Conservation (phyloP, 2,329 filamentous ascomycete genomes). For the Dothideomycetes sp. region DNA sequence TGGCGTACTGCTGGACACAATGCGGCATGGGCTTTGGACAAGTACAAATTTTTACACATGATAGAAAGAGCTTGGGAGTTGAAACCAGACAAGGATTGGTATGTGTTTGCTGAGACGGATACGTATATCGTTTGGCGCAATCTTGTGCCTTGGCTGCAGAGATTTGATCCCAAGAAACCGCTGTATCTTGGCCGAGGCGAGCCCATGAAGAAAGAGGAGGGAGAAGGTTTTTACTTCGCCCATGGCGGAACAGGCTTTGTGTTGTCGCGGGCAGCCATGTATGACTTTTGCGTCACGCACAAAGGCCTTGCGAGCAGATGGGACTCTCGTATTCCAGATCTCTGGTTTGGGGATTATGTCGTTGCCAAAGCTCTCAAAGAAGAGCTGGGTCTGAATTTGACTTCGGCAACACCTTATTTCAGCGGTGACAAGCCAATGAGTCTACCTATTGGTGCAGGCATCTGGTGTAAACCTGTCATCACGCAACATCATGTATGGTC, state of each 20-base stretch:
- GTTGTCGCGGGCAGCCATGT: slow-evolving; percentile 19
- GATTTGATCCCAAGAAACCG: slow-evolving; percentile 34
- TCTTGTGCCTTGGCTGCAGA: slow-evolving; percentile 37
- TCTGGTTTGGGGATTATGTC: slow-evolving; percentile 21
- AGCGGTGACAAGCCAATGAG: slow-evolving; percentile 17
- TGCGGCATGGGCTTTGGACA: slow-evolving; percentile 37
- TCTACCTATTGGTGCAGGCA: slow-evolving; percentile 16
- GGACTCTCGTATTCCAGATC: slow-evolving; percentile 17
- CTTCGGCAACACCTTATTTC: slow-evolving; percentile 18
- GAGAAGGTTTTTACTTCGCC: slow-evolving; percentile 16
- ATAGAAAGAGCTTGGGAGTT: slow-evolving; percentile 39
- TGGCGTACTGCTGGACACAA: slow-evolving; percentile 16
- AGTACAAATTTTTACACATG: slow-evolving; percentile 46
- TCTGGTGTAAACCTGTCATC: slow-evolving; percentile 22
- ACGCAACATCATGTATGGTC: slow-evolving; percentile 20
- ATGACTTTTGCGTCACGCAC: slow-evolving; percentile 13
- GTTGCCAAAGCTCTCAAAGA: slow-evolving; percentile 20
- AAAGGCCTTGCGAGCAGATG: slow-evolving; percentile 17
- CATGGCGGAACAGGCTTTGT: slow-evolving; percentile 22
- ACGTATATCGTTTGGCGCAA: slow-evolving; percentile 36
- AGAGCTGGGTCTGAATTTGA: slow-evolving; percentile 19
- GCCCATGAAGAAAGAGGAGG: slow-evolving; percentile 15
- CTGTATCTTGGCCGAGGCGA: slow-evolving; percentile 33
- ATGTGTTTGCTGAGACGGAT: slow-evolving; percentile 45
- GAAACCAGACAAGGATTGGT: slow-evolving; percentile 40